Evolutionary conservation across 1,139 yeast species (phyloP), one percentile per base, ranked within the genome.

Genomic region (Yamadazyma taylorii): DNA sequence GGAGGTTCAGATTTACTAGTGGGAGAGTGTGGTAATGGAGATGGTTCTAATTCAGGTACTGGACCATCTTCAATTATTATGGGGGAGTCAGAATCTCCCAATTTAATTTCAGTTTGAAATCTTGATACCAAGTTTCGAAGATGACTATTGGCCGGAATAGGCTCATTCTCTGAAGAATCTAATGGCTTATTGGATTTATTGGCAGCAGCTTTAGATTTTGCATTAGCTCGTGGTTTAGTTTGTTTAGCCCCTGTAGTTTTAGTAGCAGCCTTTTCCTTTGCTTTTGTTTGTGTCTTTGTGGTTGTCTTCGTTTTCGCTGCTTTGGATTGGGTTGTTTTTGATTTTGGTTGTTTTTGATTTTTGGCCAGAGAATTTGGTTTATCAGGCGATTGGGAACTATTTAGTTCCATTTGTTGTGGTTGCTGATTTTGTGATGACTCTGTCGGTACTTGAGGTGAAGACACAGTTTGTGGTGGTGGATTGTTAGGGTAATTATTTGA

Each of bases 91-190:
- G 46, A 39, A 16, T 40, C 37, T 10, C 50, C 49, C 23, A 48
- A 27, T 37, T 46, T 48, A 32, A 58, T 45, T n/a, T 52, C 40
- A 3, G 64, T 57, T 41, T 57, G 60, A 35, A 48, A 59, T 35
- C 43, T 42, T 2, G 62, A 56, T 3, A 59, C 63, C 32, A 56
- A 35, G 27, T 39, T 44, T 32, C 9, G 36, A 19, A 29, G 32
- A 9, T 17, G 11, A n/a, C 16, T 19, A 13, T 29, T 29, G n/a
- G 6, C 17, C 23, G 6, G 17, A 11, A 12, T 28, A 15, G n/a
- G n/a, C n/a, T n/a, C n/a, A n/a, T n/a, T n/a, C n/a, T n/a, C n/a
- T n/a, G n/a, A n/a, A n/a, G n/a, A n/a, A n/a, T n/a, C n/a, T n/a
- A n/a, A n/a, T n/a, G n/a, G n/a, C n/a, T n/a, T n/a, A n/a, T n/a